Base-by-base conservation (phyloP, 441 rosid species). In the Populus trichocarpa region DNA sequence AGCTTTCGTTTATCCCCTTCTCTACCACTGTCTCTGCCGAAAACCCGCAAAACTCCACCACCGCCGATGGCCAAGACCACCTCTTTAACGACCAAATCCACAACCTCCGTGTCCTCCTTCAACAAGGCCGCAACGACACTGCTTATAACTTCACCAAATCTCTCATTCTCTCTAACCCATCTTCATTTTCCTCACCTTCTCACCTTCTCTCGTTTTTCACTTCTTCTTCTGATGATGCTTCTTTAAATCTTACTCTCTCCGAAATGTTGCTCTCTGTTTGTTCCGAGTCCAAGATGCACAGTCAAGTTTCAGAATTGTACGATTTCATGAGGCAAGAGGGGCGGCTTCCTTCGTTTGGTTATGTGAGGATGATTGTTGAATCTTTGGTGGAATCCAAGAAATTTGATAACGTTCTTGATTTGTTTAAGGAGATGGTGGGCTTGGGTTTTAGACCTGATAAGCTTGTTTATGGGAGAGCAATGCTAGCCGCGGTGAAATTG, bases 401-500 rank as follows among this genome's bases (percentile, higher is more conserved):
- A 36, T 90, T 79, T 70, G 84, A 78, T 38, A 73, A 67, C 79
- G 83, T 87, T 72, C 81, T 94, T 73, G 80, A 73, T 23, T 80
- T 92, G 81, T 90, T 92, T 77, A 74, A 69, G 71, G 94, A 86
- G 79, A 81, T 89, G 3, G 33, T 83, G 20, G 85, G 71, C 18
- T 84, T 84, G 36, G 89, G 88, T 76, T 86, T 86, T 76, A 79
- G 84, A 71, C 89, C 92, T 20, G 89, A 88, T 78, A 85, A 75
- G 72, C 82, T 85, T 80, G 85, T 87, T 64, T 91, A 79, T 2
- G 95, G 90, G 18, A 94, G 89, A 75, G 97, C 91, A 1, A 84
- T 91, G 26, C 91, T 89, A 77, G 88, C 97, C 1, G 92, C 97
- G 1, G 93, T 87, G 35, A 90, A 88, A 67, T 38, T 86, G 75